Conservation (phyloP, 2,329 filamentous ascomycete genomes). For the Diaporthe velutina region DNA sequence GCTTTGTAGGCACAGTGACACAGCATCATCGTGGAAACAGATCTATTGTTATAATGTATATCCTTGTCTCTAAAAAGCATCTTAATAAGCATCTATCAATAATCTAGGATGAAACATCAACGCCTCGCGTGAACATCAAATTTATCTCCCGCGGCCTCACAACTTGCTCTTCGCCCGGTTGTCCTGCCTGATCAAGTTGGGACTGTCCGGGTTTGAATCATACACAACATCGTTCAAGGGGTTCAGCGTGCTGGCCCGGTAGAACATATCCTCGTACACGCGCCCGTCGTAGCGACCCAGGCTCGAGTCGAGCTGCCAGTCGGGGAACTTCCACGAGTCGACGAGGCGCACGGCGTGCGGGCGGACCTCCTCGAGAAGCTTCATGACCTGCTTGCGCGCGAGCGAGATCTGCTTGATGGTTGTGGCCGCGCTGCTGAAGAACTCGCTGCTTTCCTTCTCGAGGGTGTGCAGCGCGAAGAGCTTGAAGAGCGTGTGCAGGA, state of each 20-base stretch:
- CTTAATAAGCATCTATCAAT: no score
- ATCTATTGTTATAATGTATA: neutral
- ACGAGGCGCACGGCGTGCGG: conserved; percentile 80
- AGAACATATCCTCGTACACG: conserved; percentile 84
- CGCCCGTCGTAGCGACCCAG: conserved; percentile 79
- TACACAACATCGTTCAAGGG: conserved; percentile 79
- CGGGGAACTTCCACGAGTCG: conserved; percentile 81
- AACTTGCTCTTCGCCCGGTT: conserved; percentile 64
- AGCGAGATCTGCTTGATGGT: conserved; percentile 81
- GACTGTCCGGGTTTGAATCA: conserved; percentile 77
- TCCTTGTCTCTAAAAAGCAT: conserved; percentile 8
- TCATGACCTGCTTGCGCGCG: conserved; percentile 76
- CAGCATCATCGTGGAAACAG: neutral
- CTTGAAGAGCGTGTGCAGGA: conserved; percentile 84
- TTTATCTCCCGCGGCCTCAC: conserved; percentile 44
- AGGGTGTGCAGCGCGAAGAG: conserved; percentile 77
- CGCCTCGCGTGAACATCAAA: neutral
- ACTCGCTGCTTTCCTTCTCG: conserved; percentile 77
- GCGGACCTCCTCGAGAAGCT: conserved; percentile 77
- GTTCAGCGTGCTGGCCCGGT: conserved; percentile 78
- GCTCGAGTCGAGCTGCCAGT: conserved; percentile 82
- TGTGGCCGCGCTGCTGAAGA: conserved; percentile 77
- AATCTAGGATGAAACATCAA: conserved; percentile 11
- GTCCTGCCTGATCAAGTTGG: conserved; percentile 72
- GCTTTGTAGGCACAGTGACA: no score